Conservation (phyloP, 2,329 filamentous ascomycete genomes). For the Xylariaceae sp. region DNA sequence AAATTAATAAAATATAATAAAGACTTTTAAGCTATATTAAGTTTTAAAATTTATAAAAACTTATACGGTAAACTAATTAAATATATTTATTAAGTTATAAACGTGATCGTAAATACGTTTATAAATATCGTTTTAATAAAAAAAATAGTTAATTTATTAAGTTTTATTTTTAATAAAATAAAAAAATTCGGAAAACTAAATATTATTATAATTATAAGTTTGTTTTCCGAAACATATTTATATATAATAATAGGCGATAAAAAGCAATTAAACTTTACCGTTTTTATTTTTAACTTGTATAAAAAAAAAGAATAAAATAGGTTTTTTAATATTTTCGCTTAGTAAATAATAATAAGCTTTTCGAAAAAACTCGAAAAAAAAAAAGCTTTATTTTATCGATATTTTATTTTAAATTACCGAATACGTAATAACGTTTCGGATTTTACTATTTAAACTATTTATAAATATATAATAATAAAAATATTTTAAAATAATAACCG, state of each 20-base stretch:
- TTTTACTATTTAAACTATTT: too few relatives aligned
- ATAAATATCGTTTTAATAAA: neutral
- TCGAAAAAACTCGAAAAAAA: too few relatives aligned
- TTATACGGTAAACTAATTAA: neutral
- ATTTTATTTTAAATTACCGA: too few relatives aligned
- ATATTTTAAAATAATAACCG: too few relatives aligned
- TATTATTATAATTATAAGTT: neutral
- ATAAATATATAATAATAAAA: too few relatives aligned
- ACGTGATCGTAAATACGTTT: neutral
- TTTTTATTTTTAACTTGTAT: neutral
- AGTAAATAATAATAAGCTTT: neutral
- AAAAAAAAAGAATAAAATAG: neutral
- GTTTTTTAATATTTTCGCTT: neutral
- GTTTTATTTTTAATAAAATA: neutral
- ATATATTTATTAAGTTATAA: neutral
- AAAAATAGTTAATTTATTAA: neutral
- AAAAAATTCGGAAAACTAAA: neutral
- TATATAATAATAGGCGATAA: neutral
- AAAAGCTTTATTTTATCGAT: too few relatives aligned
- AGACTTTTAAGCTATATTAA: neutral
- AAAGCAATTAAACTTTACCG: too few relatives aligned
- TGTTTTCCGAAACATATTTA: too few relatives aligned
- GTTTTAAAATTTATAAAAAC: neutral
- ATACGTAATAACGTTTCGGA: too few relatives aligned
- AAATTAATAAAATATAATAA: neutral